These are phyloP conservation scores for Cunninghamia lanceolata DNA, from an alignment of 75 land plant genomes.

Conservation along the genomic window DNA sequence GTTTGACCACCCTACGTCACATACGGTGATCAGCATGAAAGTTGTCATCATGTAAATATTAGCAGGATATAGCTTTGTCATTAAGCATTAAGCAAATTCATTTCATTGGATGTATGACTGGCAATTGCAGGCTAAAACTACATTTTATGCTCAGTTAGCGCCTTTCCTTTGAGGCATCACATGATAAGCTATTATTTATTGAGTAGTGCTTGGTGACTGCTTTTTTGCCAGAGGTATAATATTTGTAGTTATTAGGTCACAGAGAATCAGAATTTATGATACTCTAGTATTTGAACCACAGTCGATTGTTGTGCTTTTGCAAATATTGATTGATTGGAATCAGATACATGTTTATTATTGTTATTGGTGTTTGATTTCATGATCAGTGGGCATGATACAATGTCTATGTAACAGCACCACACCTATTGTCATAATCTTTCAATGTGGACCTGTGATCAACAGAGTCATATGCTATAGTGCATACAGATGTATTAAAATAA, in stretches of 20 bases:
- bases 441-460: neutral
- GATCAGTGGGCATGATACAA: too few relatives aligned
- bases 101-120: neutral
- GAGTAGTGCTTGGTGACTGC: neutral
- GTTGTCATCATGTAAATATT: neutral
- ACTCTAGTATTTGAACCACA: neutral
- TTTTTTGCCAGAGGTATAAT: neutral
- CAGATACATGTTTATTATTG: neutral
- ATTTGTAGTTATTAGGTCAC: neutral
- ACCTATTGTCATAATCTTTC: neutral
- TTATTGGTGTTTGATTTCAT: too few relatives aligned
- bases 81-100: neutral
- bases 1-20: neutral
- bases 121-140: neutral
- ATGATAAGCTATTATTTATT: neutral
- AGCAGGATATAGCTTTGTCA: neutral
- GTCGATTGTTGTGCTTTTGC: neutral
- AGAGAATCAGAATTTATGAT: neutral
- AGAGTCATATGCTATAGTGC: neutral
- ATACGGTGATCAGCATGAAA: neutral
- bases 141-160: neutral
- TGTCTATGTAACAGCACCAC: neutral
- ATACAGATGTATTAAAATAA: neutral
- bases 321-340: neutral
- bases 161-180: neutral